Base-by-base conservation (phyloP, 2,329 filamentous ascomycete species). In the Diaporthe amygdali region DNA sequence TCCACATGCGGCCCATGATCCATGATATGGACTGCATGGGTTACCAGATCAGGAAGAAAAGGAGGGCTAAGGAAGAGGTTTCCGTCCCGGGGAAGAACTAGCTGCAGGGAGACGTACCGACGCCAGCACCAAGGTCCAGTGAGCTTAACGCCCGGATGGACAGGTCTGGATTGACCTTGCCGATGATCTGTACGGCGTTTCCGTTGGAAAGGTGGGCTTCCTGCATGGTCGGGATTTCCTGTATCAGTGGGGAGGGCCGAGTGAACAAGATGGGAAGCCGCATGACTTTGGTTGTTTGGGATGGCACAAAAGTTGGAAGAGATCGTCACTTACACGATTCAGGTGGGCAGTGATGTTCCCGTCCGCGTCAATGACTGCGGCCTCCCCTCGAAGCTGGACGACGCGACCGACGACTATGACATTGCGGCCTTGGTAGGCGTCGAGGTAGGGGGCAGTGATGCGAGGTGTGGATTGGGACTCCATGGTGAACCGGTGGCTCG, bases 391-490 rank as follows among this genome's bases (percentile, higher is more conserved):
- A 30, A 98, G 86, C 77, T 96, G 92, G 5, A 90, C 89, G 56
- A 98, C 95, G 77, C 93, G 95, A 77, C 96, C 96, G 6, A 97
- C 87, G 69, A 98, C 86, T 76, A 95, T 95, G 74, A 98, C 93
- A 73, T 93, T 93, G 75, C 90, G 88, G 75, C 87, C 86, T 75
- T 91, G 87, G 84, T 95, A 97, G 78, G 87, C 87, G 79, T 94
- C 90, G 71, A 98, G 92, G 82, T 96, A 93, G 49, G 88, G 84
- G 67, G 93, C 93, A 59, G 93, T 94, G 80, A 98, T 90, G 81
- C 96, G 95, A 37, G 96, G 96, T 61, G 94, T 90, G 32, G 87
- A 87, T 72, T 85, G 91, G 77, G 91, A 84, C 78, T 95, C 88
- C 93, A 96, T 96, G 74, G 71, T 84, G 73, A 17, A 39, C 8